phyloP scores from a whole-genome alignment of 148 eudicot genomes.

The Heliosperma pusillum region DNA sequence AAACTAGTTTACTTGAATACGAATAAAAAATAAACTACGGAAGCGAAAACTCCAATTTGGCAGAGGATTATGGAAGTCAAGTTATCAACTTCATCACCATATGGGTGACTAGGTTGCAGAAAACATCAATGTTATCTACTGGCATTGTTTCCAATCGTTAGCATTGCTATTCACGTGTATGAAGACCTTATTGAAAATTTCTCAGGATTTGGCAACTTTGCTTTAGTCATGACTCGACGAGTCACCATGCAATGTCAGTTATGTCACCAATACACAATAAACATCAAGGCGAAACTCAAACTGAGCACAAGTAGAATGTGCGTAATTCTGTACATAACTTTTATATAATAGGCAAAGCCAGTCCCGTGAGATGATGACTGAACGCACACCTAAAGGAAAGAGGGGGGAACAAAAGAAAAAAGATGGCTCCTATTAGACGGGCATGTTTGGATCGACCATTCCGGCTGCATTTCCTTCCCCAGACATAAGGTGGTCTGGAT shows the following conservation, averaged over 20 bases:
- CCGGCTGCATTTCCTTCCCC: conserved; percentile 81
- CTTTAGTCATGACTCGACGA: background rate
- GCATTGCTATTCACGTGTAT: background rate
- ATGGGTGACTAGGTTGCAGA: no score
- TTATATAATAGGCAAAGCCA: background rate
- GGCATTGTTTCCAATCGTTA: background rate
- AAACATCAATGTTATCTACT: background rate
- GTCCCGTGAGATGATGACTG: conserved; percentile 2
- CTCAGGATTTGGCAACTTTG: background rate
- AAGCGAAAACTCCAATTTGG: no score
- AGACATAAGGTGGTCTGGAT: conserved; percentile 61
- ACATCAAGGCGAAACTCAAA: background rate
- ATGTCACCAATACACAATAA: background rate
- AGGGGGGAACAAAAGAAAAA: background rate
- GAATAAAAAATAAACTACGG: no score
- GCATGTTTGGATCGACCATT: conserved; percentile 60
- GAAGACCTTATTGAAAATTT: background rate
- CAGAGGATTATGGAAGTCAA: no score
- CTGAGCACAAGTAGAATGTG: background rate
- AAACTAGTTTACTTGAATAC: no score
- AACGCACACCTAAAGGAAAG: background rate
- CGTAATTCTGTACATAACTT: conserved; percentile 6
- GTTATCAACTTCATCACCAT: no score
- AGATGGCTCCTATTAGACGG: conserved; percentile 29
- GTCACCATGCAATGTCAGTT: background rate